Evolutionary conservation across 148 eudicot species (phyloP).

Genomic region (Rhododendron kiyosumense): DNA sequence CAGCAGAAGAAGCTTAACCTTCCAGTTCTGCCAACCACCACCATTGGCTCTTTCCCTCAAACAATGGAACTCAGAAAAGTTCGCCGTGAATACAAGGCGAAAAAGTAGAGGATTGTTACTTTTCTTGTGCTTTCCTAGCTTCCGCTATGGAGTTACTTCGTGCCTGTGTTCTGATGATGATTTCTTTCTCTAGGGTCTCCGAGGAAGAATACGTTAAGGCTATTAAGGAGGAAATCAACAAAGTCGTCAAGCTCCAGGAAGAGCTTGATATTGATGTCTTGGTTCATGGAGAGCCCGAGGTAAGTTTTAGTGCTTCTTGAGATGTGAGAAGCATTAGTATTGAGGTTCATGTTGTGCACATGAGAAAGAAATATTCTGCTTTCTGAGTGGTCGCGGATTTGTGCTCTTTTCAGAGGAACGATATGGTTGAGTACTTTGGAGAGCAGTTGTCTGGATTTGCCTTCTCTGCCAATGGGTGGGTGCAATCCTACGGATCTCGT

Average conservation of each 20-base stretch:
- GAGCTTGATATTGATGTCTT: constrained; percentile 92
- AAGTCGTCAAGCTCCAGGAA: constrained; percentile 87
- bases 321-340: neutral
- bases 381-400: constrained; percentile 1
- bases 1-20: constrained; percentile 98
- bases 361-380: neutral
- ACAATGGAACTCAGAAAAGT: constrained; percentile 87
- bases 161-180: constrained; percentile 2
- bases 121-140: neutral
- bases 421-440: constrained; percentile 97
- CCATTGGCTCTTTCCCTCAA: constrained; percentile 97
- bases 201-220: constrained; percentile 75
- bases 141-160: neutral
- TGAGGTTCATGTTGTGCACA: neutral
- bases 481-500: constrained; percentile 92
- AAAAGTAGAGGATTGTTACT: constrained; percentile 46
- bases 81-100: constrained; percentile 94
- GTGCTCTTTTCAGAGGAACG: constrained; percentile 54
- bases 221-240: constrained; percentile 81
- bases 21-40: constrained; percentile 90
- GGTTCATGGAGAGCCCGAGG: constrained; percentile 97
- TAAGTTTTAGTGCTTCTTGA: constrained; percentile 11
- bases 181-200: constrained; percentile 45
- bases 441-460: constrained; percentile 96
- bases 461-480: constrained; percentile 88